Evolutionary conservation across 371 early-diverging fungal genomes (phyloP), one percentile per base, ranked within the genome.

Genomic region (Actinomucor elegans): DNA sequence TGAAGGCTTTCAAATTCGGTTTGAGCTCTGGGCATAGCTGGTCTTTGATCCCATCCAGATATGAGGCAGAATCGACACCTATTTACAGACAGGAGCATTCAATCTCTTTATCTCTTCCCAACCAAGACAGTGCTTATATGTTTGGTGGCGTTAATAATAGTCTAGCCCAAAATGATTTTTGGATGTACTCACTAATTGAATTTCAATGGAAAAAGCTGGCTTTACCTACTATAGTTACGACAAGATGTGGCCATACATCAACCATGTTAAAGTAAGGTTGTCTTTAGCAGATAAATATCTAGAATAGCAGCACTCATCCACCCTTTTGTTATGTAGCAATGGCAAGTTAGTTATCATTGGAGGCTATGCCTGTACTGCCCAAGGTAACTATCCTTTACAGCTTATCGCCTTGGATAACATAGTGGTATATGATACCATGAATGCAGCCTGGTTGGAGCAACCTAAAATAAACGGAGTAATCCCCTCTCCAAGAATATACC

Each of bases 241-340:
- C 35, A 0, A 14, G 52, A 26, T 43, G 52, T 42, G 57, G 57
- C 1, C 57, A 56, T 56, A 49, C 49, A n/a, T 32, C 50, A 31
- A 48, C 28, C 23, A 56, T 56, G 35, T 4, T 56, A 11, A 35
- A 23, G 57, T 56, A 48, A 42, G 7, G 17, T 11, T 3, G 14
- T 5, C 3, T 47, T 20, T 17, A 11, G 5, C 5, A 52, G 15
- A 3, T 1, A 24, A 27, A 12, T 1, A 28, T 10, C 38, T 8
- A 3, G 21, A 7, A n/a, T 38, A 18, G 0, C 7, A 10, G 10
- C n/a, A 8, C 0, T 6, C 12, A 15, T 17, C 0, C n/a, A n/a
- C 18, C 17, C 23, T 21, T 29, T 8, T 11, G 6, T 21, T 17
- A 23, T 20, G 3, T 20, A 57, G 57, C 5, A 33, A 50, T 31